Evolutionary conservation across 352 stramenopile genomes (phyloP), one percentile per base, ranked within the genome.

Genomic region (Phytophthora cactorum): DNA sequence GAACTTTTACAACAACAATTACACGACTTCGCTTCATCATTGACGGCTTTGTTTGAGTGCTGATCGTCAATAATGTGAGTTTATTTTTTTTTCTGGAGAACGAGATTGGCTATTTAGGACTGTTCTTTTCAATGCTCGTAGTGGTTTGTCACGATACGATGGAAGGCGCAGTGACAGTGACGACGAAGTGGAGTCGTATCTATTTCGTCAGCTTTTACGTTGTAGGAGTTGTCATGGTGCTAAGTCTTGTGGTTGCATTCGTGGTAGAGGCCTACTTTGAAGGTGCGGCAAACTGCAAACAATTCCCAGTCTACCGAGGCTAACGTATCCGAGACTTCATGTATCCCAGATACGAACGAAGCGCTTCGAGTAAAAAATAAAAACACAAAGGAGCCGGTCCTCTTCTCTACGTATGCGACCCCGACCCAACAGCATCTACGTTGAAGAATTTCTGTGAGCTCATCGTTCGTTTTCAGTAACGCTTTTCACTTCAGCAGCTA

Each of bases 71-170:
- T 47, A 47, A 47, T 47, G 41, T 47, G n/a, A 47, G 41, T 28
- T 47, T 6, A 47, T 27, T 47, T 11, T 47, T 4, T 22, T 22
- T 22, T 22, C 22, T 22, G 22, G 22, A 22, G 22, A 22, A 22
- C 22, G 22, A 22, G 22, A 22, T 22, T 22, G 22, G 0, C 22
- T 22, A 22, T 22, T 22, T 12, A 47, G 0, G 39, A 5, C 39
- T 45, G 11, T 9, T 5, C 7, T 43, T 43, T 43, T 43, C 12
- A 22, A 22, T 46, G 39, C 39, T 25, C 8, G 15, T 17, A 47
- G 41, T 47, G 41, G 41, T 47, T 47, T 47, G 41, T 47, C 41
- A 47, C 41, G n/a, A 47, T 47, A 47, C 41, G n/a, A 47, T 47
- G 41, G 41, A 47, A 47, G 41, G 41, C n/a, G 41, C 41, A 47